Evolutionary conservation across 257 asterid species (phyloP), one percentile per base, ranked within the genome.

Genomic region (Solanum pennellii): DNA sequence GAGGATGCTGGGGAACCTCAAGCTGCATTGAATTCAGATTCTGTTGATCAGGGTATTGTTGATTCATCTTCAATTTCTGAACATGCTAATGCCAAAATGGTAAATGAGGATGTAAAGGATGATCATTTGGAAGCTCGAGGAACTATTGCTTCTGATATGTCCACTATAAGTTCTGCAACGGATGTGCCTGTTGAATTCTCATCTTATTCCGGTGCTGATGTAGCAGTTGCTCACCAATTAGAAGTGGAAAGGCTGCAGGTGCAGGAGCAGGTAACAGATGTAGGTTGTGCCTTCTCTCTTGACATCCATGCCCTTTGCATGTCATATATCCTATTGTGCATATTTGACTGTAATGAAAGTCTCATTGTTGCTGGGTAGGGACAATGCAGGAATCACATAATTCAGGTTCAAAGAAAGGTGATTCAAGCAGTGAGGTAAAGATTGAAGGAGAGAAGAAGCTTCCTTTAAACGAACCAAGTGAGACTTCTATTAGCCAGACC

Each of bases 271-370:
- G 98, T 96, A 97, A 92, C 96, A 94, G 98, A 92, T 91, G 93
- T 96, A 96, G 99, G 99, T 97, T 97, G 99, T 97, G 93, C 97
- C 98, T 91, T 93, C 90, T 91, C 98, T 92, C 95, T 92, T 87
- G 92, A 91, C 89, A 68, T 93, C 87, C 47, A 65, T 35, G 25
- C 47, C 86, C 87, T 83, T 25, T 75, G 47, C 41, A 31, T 77
- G 68, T 29, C 49, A 11, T 44, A 18, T 47, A 62, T 49, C 9
- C 27, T 62, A 52, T 83, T 73, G 77, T 91, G 73, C 89, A 71
- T 89, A 88, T 79, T 90, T 52, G 88, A 59, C 65, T 90, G 21
- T 88, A 89, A 88, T 91, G 88, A 90, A 86, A 87, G 68, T 89
- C 87, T 88, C 89, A 88, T 91, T 87, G 84, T 37, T 93, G 80